Evolutionary conservation across 202 grass and related monocot species (phyloP).

Genomic region (Miscanthus sacchariflorus): DNA sequence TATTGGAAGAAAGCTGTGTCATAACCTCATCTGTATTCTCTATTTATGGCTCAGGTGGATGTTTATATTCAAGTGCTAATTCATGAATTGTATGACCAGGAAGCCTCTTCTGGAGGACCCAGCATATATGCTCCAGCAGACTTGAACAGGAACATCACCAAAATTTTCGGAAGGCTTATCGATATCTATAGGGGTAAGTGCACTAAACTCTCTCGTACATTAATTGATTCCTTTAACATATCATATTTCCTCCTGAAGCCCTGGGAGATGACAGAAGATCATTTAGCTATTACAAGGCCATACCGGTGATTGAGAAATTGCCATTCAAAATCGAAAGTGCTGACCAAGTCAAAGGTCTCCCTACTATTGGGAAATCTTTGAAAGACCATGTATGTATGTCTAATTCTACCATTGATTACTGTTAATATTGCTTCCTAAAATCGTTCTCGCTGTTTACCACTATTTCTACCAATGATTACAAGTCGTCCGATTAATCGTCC

Average conservation of each 20-base stretch:
- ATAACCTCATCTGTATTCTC: neutral
- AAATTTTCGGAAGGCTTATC: conserved; percentile 93
- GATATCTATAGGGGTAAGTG: conserved; percentile 86
- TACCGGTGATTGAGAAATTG: conserved; percentile 90
- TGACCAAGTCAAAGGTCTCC: conserved; percentile 87
- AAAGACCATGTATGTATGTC: conserved; percentile 84
- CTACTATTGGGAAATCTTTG: conserved; percentile 92
- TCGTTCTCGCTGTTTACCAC: neutral
- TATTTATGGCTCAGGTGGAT: neutral
- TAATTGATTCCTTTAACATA: conserved; percentile 10
- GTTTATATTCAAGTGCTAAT: conserved; percentile 5
- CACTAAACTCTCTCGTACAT: conserved; percentile 9
- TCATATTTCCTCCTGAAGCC: conserved; percentile 55
- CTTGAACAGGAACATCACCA: conserved; percentile 84
- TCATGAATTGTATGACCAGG: conserved; percentile 52
- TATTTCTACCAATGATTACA: neutral
- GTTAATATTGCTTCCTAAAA: conserved; percentile 27
- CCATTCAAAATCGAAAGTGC: conserved; percentile 88
- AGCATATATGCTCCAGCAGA: conserved; percentile 74
- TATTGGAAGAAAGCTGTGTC: neutral
- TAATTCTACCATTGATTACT: conserved; percentile 30
- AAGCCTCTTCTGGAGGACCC: conserved; percentile 54
- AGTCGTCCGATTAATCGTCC: too few species aligned
- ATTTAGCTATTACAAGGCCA: conserved; percentile 99
- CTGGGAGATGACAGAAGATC: conserved; percentile 96